Evolutionary conservation across 805 yeast species (phyloP), one percentile per base, ranked within the genome.

Genomic region (Torulaspora quercuum): DNA sequence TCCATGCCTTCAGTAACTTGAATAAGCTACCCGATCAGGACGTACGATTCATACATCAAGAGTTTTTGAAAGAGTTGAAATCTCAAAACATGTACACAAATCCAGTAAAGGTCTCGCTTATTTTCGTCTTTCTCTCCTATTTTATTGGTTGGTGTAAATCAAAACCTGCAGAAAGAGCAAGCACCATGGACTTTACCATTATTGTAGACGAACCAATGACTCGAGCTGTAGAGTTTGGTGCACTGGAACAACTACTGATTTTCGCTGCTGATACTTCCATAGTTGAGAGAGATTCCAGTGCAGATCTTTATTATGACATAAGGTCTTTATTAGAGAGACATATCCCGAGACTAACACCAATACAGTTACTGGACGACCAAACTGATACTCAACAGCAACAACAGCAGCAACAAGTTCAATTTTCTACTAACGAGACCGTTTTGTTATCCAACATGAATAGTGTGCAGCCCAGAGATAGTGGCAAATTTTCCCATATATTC

Each of bases 141-240:
- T 78, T 81, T 49, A 73, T 78, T 35, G 68, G 73, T 6, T 81
- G 88, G 89, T 80, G 87, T 55, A 82, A 81, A 50, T 45, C 59
- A 6, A 44, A 53, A 2, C 64, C 69, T 3, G 52, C 64, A 2
- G 34, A 54, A 5, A 65, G 82, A 42, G 65, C 69, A 0, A 48
- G 56, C 13, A 61, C 66, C 19, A 73, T 68, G 42, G 80, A 79
- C 44, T 81, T 80, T 48, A 71, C 71, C 25, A 62, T 62, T 16
- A 72, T 70, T 27, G 75, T 82, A 17, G 73, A 80, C 42, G 67
- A 67, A 19, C 84, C 85, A 39, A 71, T 82, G 64, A 73, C 73
- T 23, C 57, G 63, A 32, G 70, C 76, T 11, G 76, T 82, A 6
- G 75, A 75, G 32, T 64, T 72, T 19, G 92, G 90, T 25, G 85